A percentile compares a stretch with the other conserved stretches of the same genome.
These are phyloP conservation scores for Schwanniomyces yamadae DNA, from an alignment of 805 yeast species.

Conservation along the genomic window DNA sequence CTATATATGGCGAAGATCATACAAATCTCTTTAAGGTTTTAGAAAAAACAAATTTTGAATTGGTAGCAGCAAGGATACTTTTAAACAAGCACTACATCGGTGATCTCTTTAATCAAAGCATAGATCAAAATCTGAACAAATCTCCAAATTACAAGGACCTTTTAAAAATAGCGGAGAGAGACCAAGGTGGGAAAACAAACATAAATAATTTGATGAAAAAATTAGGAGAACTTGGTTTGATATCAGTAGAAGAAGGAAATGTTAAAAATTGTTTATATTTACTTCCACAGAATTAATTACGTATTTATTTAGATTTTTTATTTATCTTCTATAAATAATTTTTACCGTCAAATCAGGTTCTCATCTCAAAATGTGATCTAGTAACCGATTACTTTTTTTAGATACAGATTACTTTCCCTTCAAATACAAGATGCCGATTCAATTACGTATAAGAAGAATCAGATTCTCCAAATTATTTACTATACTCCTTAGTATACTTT, in stretches of 20 bases:
- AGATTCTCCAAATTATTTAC: slow-evolving; percentile 6
- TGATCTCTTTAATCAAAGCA: slow-evolving; percentile 12
- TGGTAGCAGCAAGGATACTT: slow-evolving; percentile 27
- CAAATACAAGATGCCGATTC: slow-evolving; percentile 5
- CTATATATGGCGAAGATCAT: slow-evolving; percentile 25
- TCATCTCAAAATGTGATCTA: too few species aligned
- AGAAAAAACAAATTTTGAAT: slow-evolving; percentile 23
- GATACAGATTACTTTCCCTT: not conserved
- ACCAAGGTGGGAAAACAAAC: slow-evolving; percentile 3
- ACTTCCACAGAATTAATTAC: slow-evolving; percentile 7
- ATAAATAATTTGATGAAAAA: slow-evolving; percentile 14
- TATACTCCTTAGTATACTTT: not conserved
- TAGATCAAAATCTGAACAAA: not conserved
- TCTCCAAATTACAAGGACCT: slow-evolving; percentile 16
- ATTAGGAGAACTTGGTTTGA: slow-evolving; percentile 21
- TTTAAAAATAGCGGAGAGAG: slow-evolving; percentile 11
- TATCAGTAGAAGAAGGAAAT: slow-evolving; percentile 17
- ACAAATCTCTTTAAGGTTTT: slow-evolving; percentile 19
- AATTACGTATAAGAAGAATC: slow-evolving; percentile 6
- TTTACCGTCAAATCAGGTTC: too few species aligned
- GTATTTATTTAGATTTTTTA: not conserved
- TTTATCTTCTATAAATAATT: too few species aligned
- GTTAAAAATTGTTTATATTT: slow-evolving; percentile 17
- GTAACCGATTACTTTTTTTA: not conserved
- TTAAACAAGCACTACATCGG: slow-evolving; percentile 11